Base-by-base conservation (phyloP, 352 stramenopile genomes). In the Phytophthora colocasiae region DNA sequence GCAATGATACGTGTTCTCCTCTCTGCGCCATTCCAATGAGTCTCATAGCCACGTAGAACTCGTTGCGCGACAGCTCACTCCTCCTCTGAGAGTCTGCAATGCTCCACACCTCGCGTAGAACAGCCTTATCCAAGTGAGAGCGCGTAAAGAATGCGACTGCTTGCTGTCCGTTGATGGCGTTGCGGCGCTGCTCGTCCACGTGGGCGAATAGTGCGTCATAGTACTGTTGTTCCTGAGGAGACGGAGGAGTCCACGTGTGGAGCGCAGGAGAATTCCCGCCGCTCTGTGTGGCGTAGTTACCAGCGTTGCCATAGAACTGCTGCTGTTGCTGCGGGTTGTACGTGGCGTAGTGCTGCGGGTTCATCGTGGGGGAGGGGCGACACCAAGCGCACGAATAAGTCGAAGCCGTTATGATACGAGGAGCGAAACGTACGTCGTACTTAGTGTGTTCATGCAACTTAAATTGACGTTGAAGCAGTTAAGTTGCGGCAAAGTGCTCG, bases 71-170 rank as follows among this genome's bases (percentile, higher is more conserved):
- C n/a, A 96, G 71, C 47, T 90, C 79, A 45, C 85, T 91, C n/a
- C 69, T 78, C 56, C 86, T 77, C 56, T 89, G 83, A 11, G 63
- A 74, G 62, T 95, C 83, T 0, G 89, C 81, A 48, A 96, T 86
- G 32, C 66, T 91, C 89, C 89, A 96, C 7, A 96, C 78, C 75
- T 96, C 87, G 6, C 89, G 78, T 39, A 96, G 56, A 39, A 87
- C 69, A 19, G 63, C 46, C 50, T 98, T 92, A 55, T 97, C 92
- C 6, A 98, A 66, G 45, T 96, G 94, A 15, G 94, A 98, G 0
- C 87, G 81, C 26, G 88, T 91, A 66, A 99, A 97, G 73, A 99
- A 98, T 56, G 85, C 77, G 9, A 99, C 96, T 4, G 96, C 96
- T 29, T 93, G 83, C 4, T 77, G 82, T 6, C 96, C 96, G 11